Evolutionary conservation across 116 monocot species (phyloP), one percentile per base, ranked within the genome.

Genomic region (Iris pallida): DNA sequence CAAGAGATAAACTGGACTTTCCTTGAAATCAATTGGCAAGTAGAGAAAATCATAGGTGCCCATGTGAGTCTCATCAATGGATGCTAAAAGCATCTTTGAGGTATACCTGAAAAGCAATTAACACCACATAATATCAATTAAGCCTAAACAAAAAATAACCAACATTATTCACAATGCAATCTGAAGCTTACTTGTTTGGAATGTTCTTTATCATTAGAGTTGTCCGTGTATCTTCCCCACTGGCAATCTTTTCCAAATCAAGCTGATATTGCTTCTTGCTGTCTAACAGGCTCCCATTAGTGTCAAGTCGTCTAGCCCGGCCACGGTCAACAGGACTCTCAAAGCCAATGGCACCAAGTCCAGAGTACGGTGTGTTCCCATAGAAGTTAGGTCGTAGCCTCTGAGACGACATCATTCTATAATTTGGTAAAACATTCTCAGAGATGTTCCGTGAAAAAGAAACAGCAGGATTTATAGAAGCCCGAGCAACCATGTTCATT

Each of bases 161-260:
- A 53, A 19, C 14, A 48, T 58, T 43, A 6, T 40, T 45, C 8
- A 73, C 19, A 65, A 62, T 30, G 49, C n/a, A 0, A 53, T 58
- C 3, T 19, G 16, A 44, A 6, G 41, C 63, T 63, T 85, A 99
- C 98, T 99, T 99, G 41, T 99, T 98, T 20, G 98, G 98, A 42
- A 99, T 99, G 73, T 99, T 99, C 71, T 93, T 99, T 45, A 99
- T 99, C 98, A 99, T 99, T 44, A 99, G 62, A 4, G 98, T 99
- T 42, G 98, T 99, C 13, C 98, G 73, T 42, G 78, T 81, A 68
- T 93, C 98, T 67, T 99, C 86, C 8, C 93, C 88, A 15, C 65
- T 86, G 20, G 75, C 57, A 48, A 99, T 99, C 68, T 90, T 93
- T 30, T 93, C 93, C 83, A 99, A 73, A 54, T 99, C 86, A 57